Percentiles rank a stretch among this genome's conserved stretches.
These are phyloP conservation scores for Solanum chiquidenum DNA, from an alignment of 257 asterid genomes.

Conservation along the genomic window DNA sequence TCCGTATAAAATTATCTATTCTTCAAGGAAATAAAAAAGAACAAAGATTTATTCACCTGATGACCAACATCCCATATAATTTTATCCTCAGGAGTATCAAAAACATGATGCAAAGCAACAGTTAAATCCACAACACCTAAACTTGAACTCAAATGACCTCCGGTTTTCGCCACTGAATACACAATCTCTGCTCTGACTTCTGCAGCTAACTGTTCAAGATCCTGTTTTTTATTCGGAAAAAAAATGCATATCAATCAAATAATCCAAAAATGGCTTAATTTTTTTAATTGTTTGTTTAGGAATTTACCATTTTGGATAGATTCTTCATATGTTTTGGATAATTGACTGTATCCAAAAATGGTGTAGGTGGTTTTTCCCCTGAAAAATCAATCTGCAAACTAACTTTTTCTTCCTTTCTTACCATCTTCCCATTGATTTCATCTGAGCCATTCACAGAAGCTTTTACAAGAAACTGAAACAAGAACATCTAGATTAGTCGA, in stretches of 20 bases:
- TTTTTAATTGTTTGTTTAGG: background rate
- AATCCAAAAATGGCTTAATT: background rate
- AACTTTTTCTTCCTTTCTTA: constrained; percentile 29
- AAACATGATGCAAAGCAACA: constrained; percentile 79
- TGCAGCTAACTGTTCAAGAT: constrained; percentile 64
- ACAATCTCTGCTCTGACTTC: constrained; percentile 73
- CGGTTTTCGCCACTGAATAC: constrained; percentile 40
- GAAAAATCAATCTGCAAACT: constrained; percentile 50
- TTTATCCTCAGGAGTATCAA: constrained; percentile 56
- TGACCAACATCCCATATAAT: constrained; percentile 93
- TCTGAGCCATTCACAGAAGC: constrained; percentile 32
- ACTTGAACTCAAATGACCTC: constrained; percentile 70
- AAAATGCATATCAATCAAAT: background rate
- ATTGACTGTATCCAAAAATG: constrained; percentile 58
- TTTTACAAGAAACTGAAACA: constrained; percentile 30
- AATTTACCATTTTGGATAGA: constrained; percentile 34
- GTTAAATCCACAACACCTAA: constrained; percentile 73
- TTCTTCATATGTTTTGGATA: constrained; percentile 71
- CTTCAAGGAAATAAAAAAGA: background rate
- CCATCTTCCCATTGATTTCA: constrained; percentile 18
- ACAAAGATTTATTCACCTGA: constrained; percentile 34
- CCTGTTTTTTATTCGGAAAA: constrained; percentile 19
- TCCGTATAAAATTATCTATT: background rate
- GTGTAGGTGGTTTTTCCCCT: constrained; percentile 51
- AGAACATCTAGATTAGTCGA: background rate